Evolutionary conservation across 345 rosid genomes (phyloP).

Genomic region (Sonneratia alba): DNA sequence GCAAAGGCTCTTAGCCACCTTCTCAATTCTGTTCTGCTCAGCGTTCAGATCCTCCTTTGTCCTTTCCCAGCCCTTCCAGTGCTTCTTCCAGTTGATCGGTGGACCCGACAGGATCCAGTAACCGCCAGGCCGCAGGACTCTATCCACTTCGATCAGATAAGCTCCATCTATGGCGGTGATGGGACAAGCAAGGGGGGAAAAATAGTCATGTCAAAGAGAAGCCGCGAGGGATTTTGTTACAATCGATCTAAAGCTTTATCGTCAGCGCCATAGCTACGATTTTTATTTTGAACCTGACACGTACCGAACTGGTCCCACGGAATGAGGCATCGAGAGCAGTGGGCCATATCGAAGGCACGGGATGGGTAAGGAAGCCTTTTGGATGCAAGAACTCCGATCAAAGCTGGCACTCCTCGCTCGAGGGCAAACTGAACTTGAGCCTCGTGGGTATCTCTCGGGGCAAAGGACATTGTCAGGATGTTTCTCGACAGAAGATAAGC

Average conservation of each 20-base stretch:
- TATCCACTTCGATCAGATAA: conserved; percentile 53
- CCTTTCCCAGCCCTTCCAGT: conserved; percentile 51
- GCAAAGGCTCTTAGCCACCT: conserved; percentile 37
- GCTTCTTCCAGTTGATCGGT: conserved; percentile 44
- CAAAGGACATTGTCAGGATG: conserved; percentile 48
- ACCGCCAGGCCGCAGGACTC: conserved; percentile 61
- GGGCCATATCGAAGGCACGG: conserved; percentile 66
- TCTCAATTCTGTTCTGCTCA: conserved; percentile 40
- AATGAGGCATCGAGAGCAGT: conserved; percentile 72
- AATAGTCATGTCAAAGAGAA: too few relatives aligned
- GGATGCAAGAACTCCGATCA: conserved; percentile 50
- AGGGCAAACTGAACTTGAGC: conserved; percentile 70
- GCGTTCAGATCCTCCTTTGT: conserved; percentile 34
- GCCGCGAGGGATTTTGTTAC: too few relatives aligned
- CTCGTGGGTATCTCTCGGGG: conserved; percentile 65
- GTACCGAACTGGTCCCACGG: conserved; percentile 51
- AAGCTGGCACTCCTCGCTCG: conserved; percentile 68
- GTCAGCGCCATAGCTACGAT: too few relatives aligned
- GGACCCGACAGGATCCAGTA: conserved; percentile 74
- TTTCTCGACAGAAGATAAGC: conserved; percentile 44
- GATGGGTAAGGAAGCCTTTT: conserved; percentile 56
- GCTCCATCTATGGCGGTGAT: conserved; percentile 32
- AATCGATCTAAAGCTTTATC: too few relatives aligned
- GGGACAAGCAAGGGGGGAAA: not conserved
- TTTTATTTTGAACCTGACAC: not conserved